Evolutionary conservation across 805 yeast genomes (phyloP), one percentile per base, ranked within the genome.

Genomic region (Metahyphopichia silvanorum): DNA sequence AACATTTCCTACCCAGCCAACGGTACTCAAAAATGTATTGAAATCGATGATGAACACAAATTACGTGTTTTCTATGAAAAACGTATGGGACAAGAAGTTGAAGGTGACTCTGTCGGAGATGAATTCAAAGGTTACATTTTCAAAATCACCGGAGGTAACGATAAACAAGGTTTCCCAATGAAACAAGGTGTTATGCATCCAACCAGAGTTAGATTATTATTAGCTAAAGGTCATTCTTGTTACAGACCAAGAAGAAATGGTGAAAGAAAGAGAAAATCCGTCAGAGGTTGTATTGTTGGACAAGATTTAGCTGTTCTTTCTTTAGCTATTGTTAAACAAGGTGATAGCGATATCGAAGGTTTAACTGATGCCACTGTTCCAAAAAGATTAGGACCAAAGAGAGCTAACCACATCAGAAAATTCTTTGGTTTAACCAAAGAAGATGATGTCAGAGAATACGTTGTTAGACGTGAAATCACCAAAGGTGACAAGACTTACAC

Each of bases 91-190:
- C 97, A 88, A 77, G 98, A 93, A 77, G 95, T 93, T 66, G 96
- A 88, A 67, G 98, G 98, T 74, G 98, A 93, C 73, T 72, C 87
- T 50, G 85, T 93, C 60, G 95, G 95, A 66, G 98, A 93, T 63
- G 98, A 94, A 77, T 87, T 91, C 91, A 91, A 88, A 76, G 98
- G 98, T 66, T 93, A 93, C 88, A 72, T 87, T 67, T 89, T 93
- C 86, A 94, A 84, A 80, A 89, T 93, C 72, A 75, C 97, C 60
- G 98, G 98, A 69, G 98, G 98, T 83, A 93, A 93, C 85, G 98
- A 93, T 79, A 93, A 93, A 79, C 98, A 93, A 80, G 98, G 98
- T 79, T 93, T 93, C 96, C 98, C 98, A 77, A 93, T 94, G 98
- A 93, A 89, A 77, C 98, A 94, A 77, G 98, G 98, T 84, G 98